phyloP scores from a whole-genome alignment of 345 rosid species.

The Euphorbia pulcherrima region DNA sequence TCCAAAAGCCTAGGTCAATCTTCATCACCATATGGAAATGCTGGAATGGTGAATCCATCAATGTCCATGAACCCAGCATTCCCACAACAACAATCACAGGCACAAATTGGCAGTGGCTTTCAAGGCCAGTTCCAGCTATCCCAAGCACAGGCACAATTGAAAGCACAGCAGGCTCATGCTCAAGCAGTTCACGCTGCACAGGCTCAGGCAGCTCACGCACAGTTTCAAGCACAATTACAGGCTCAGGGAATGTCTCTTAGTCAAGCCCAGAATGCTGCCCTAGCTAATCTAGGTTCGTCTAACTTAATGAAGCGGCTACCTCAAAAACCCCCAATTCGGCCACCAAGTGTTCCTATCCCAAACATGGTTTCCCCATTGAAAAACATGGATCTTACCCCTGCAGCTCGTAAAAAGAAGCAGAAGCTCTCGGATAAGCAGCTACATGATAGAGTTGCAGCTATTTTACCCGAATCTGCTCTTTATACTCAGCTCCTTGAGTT shows the following conservation, averaged over 20 bases:
- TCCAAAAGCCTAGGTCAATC: slow-evolving; percentile 59
- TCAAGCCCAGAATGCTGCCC: slow-evolving; percentile 50
- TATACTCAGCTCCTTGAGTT: slow-evolving; percentile 98
- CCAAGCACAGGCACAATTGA: slow-evolving; percentile 60
- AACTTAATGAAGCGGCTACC: slow-evolving; percentile 54
- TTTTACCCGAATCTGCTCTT: slow-evolving; percentile 91
- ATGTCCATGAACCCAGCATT: slow-evolving; percentile 55
- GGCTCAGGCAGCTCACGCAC: slow-evolving; percentile 66
- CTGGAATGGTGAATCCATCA: slow-evolving; percentile 56
- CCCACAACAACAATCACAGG: slow-evolving; percentile 46
- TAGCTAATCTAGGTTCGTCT: slow-evolving; percentile 62
- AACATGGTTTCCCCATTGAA: slow-evolving; percentile 65
- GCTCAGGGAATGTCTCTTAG: slow-evolving; percentile 59
- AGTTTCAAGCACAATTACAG: slow-evolving; percentile 76
- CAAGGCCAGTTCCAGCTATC: slow-evolving; percentile 64
- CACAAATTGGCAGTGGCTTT: slow-evolving; percentile 51
- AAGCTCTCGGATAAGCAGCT: slow-evolving; percentile 88
- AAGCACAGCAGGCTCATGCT: slow-evolving; percentile 40
- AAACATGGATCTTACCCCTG: slow-evolving; percentile 67
- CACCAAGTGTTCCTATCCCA: slow-evolving; percentile 61
- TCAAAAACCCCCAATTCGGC: slow-evolving; percentile 70
- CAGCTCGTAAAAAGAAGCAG: slow-evolving; percentile 87
- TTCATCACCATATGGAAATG: slow-evolving; percentile 73
- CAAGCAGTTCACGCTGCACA: slow-evolving; percentile 43
- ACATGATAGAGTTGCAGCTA: slow-evolving; percentile 87